These are phyloP conservation scores for Combretum micranthum DNA, from an alignment of 345 rosid species.

Conservation along the genomic window DNA sequence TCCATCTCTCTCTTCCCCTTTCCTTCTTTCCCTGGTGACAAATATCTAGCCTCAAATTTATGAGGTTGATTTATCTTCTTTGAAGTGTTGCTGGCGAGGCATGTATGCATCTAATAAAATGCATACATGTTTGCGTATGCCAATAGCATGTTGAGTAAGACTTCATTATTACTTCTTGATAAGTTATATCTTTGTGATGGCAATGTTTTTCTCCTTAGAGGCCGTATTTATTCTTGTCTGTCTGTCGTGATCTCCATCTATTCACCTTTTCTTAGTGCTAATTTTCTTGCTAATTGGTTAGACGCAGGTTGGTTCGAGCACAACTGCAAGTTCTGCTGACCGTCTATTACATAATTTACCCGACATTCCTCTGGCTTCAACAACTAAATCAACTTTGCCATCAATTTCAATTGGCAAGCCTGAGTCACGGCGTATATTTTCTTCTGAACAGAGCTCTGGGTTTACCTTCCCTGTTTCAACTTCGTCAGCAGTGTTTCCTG, in stretches of 20 bases:
- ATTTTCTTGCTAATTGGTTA: slow-evolving; percentile 11
- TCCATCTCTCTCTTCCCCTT: too few species aligned
- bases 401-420: slow-evolving; percentile 52
- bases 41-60: too few species aligned
- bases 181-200: too few species aligned
- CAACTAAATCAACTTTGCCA: slow-evolving; percentile 50
- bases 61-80: too few species aligned
- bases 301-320: slow-evolving; percentile 35
- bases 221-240: too few species aligned
- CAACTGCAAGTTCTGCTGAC: slow-evolving; percentile 19
- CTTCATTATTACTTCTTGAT: too few species aligned
- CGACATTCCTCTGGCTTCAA: slow-evolving; percentile 38
- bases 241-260: neutral
- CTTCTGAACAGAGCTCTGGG: slow-evolving; percentile 43
- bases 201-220: too few species aligned
- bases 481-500: slow-evolving; percentile 41
- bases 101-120: too few species aligned
- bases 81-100: too few species aligned
- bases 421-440: slow-evolving; percentile 34
- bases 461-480: slow-evolving; percentile 71
- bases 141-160: too few species aligned
- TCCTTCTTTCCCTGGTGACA: too few species aligned
- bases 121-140: too few species aligned
- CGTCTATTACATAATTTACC: slow-evolving; percentile 19
- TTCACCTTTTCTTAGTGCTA: neutral